Conservation (phyloP, 208 protist genomes). For the Leishmania braziliensis region DNA sequence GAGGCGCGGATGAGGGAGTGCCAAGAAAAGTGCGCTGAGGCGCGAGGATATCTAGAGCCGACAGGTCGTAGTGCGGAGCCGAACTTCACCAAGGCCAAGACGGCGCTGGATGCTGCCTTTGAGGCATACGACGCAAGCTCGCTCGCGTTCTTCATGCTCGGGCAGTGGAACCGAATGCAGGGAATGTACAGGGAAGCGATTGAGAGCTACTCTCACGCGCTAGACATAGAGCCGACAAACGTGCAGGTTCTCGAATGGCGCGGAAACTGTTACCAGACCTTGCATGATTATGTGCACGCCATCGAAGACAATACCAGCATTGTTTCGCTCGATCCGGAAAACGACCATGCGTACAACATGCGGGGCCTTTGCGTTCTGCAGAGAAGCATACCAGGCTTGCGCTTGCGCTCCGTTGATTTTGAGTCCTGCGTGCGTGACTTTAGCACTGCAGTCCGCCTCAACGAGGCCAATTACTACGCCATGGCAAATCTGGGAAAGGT, state of each 20-base stretch:
- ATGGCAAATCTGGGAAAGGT: conserved; percentile 87
- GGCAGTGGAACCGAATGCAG: conserved; percentile 63
- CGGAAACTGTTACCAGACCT: conserved; percentile 63
- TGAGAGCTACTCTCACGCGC: conserved; percentile 70
- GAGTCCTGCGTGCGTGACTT: conserved; percentile 84
- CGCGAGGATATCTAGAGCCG: conserved; percentile 66
- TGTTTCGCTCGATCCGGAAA: conserved; percentile 83
- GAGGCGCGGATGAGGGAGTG: conserved; percentile 77
- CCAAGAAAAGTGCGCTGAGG: conserved; percentile 79
- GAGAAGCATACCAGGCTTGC: conserved; percentile 78
- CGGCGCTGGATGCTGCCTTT: conserved; percentile 68
- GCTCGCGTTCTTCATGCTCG: conserved; percentile 66
- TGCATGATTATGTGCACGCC: conserved; percentile 64
- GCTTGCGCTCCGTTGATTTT: conserved; percentile 68
- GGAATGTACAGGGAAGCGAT: conserved; percentile 74
- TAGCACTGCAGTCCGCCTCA: conserved; percentile 78
- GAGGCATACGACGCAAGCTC: conserved; percentile 75
- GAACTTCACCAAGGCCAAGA: conserved; percentile 83
- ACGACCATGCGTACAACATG: conserved; percentile 94
- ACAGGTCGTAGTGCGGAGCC: conserved; percentile 53
- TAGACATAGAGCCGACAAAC: conserved; percentile 69
- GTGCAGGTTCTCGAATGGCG: conserved; percentile 73
- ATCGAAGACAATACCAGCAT: conserved; percentile 91
- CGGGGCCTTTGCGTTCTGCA: conserved; percentile 80
- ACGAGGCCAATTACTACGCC: conserved; percentile 94